A percentile compares a stretch with the other conserved stretches of the same genome.
Evolutionary conservation across 2,329 filamentous ascomycete genomes (phyloP).

Genomic region (Fusarium oligoseptatum): DNA sequence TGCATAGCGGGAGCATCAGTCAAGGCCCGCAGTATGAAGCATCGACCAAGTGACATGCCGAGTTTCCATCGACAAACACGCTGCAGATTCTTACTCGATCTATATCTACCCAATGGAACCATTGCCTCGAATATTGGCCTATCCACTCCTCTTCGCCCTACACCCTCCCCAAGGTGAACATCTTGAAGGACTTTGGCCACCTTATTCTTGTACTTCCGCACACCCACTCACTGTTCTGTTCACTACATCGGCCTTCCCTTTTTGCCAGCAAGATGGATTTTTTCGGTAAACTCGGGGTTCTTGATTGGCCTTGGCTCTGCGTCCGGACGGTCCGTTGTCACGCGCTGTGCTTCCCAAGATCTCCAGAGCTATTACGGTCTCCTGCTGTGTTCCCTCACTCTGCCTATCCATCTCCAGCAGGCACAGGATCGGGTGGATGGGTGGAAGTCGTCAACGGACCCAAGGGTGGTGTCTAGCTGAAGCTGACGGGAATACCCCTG

Average conservation of each 20-base stretch:
- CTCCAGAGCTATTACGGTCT: conserved; percentile 7
- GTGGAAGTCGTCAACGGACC: conserved; percentile 6
- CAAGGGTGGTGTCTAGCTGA: conserved; percentile 12
- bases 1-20: neutral
- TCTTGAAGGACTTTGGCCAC: conserved; percentile 13
- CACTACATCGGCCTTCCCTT: conserved; percentile 4
- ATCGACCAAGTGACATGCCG: conserved; percentile 24
- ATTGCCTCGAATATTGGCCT: neutral
- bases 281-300: conserved; percentile 43
- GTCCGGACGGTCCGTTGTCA: conserved; percentile 22
- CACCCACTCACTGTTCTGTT: conserved; percentile 23
- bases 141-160: conserved; percentile 34
- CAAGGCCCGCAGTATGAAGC: conserved; percentile 16
- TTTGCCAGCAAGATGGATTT: conserved; percentile 22
- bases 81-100: conserved; percentile 35
- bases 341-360: conserved; percentile 25
- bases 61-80: conserved; percentile 32
- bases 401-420: conserved; percentile 19
- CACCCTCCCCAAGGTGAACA: conserved; percentile 27
- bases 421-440: conserved; percentile 8
- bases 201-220: conserved; percentile 21
- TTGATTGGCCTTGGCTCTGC: conserved; percentile 44
- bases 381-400: conserved; percentile 22
- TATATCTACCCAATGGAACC: conserved; percentile 31
- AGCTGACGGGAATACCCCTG: conserved; percentile 37